Evolutionary conservation across 306 rosid genomes (phyloP), one percentile per base, ranked within the genome.

Genomic region (Urtica urens): DNA sequence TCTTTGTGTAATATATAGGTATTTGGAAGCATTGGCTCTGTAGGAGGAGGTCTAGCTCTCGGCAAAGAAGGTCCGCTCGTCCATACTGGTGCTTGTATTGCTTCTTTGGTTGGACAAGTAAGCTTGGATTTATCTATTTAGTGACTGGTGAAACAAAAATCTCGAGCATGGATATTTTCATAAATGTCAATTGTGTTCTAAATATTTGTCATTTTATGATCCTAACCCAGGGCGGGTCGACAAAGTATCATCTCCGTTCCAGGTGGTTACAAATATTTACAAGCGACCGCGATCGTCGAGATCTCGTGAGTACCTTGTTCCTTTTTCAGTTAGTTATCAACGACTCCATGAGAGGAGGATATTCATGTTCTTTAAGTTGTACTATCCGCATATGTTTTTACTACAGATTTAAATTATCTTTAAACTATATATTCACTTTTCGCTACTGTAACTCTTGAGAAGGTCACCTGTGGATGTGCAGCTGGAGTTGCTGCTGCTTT

Each of bases 401-500:
- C 23, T 16, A 23, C 29, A 38, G 35, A 48, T 29, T 15, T 52
- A 15, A 27, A 23, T n/a, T 46, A 31, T 23, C 39, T 57, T 37
- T 27, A 58, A n/a, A n/a, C 31, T 31, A 25, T 31, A 46, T 25
- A 14, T 57, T 55, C 57, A 51, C 45, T 58, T 55, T 51, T 5
- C 43, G 41, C 50, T 34, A 41, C 28, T 67, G 56, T 72, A 57
- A 45, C 28, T 65, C 49, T 76, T 55, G 67, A 63, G 59, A 78
- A 87, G 96, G 96, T 87, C 51, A 90, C 97, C 51, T 90, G 97
- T 77, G 97, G 97, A 28, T 90, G 94, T 72, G 97, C 97, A 55
- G 94, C 97, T 56, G 95, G 97, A 64, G 94, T 90, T 45, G 93
- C 95, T 51, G 97, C 97, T 44, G 94, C 97, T 62, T 90, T 90